Evolutionary conservation across 1,284 basidiomycete genomes (phyloP).

Genomic region (Phaffia rhodozyma): DNA sequence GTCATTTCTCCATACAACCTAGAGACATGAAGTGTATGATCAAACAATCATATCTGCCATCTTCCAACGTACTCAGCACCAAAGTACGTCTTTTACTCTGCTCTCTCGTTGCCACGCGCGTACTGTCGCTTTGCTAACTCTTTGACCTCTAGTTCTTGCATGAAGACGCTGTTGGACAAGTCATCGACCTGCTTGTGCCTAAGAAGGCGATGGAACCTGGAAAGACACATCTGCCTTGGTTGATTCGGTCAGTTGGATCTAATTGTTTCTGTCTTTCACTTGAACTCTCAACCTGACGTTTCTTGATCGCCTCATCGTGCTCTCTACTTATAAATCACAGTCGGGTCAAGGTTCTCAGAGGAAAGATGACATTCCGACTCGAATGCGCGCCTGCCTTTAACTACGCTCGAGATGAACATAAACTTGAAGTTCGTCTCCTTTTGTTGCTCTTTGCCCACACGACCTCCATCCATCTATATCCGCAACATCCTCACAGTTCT

Average conservation of each 20-base stretch:
- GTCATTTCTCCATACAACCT: slow-evolving; percentile 77
- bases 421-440: slow-evolving; percentile 37
- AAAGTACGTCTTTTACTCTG: slow-evolving; percentile 39
- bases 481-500: slow-evolving; percentile 26
- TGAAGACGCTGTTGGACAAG: slow-evolving; percentile 61
- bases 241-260: slow-evolving; percentile 44
- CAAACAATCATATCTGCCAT: slow-evolving; percentile 78
- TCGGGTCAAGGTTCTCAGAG: slow-evolving; percentile 73
- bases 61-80: slow-evolving; percentile 74
- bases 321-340: too few relatives aligned
- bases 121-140: too few relatives aligned
- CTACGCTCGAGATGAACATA: slow-evolving; percentile 66
- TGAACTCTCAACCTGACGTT: too few relatives aligned
- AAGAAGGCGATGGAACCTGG: slow-evolving; percentile 30
- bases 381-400: slow-evolving; percentile 84
- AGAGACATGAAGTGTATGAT: slow-evolving; percentile 42
- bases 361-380: slow-evolving; percentile 57
- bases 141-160: slow-evolving; percentile 50
- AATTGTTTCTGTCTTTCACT: too few relatives aligned
- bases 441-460: too few relatives aligned
- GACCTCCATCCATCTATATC: too few relatives aligned
- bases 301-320: too few relatives aligned
- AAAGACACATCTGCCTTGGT: slow-evolving; percentile 67
- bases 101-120: background rate
- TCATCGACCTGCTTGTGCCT: slow-evolving; percentile 46